Evolutionary conservation across 2,329 filamentous ascomycete genomes (phyloP), one percentile per base, ranked within the genome.

Genomic region (Fusarium transvaalense): DNA sequence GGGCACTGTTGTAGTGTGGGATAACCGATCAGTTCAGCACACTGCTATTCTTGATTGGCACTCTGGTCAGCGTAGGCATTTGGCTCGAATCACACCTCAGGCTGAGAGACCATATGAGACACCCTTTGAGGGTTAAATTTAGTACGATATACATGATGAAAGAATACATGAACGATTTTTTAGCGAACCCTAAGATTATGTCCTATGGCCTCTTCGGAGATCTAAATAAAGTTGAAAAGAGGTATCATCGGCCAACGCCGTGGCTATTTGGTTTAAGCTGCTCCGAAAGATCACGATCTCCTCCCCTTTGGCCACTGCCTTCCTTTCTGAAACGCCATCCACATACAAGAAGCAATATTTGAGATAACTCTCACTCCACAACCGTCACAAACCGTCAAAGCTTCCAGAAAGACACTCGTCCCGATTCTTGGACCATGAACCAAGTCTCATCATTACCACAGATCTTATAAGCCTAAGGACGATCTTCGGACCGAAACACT

Each of bases 1-100:
- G 42, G 86, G 88, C n/a, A 95, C 92, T 0, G 92, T 97, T 2
- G 91, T 96, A 3, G 89, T 95, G 1, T 97, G 92, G 92, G 93
- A 96, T 77, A 96, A 95, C 81, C 85, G 92, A 32, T 88, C 94
- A 0, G 94, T 91, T 12, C 86, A 89, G 71, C 93, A 97, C 78
- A 91, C 91, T 9, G 93, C 93, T 3, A 81, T 95, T 38, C 82
- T 95, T 5, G 93, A 97, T 77, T 97, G 93, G 93, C 88, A 91
- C 71, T 88, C 88, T 76, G 92, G 92, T 5, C 88, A 92, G 78
- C 84, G 93, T 61, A 85, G 93, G 51, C 93, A 97, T 80, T 79
- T 97, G 65, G 93, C 92, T 7, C 86, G 93, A 42, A 91, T 97
- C 74, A 95, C 92, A 6, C 92, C 93, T 0, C 92, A 95, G 80